Base-by-base conservation (phyloP, 176 grass and related monocot genomes). In the Zoysia pacifica region DNA sequence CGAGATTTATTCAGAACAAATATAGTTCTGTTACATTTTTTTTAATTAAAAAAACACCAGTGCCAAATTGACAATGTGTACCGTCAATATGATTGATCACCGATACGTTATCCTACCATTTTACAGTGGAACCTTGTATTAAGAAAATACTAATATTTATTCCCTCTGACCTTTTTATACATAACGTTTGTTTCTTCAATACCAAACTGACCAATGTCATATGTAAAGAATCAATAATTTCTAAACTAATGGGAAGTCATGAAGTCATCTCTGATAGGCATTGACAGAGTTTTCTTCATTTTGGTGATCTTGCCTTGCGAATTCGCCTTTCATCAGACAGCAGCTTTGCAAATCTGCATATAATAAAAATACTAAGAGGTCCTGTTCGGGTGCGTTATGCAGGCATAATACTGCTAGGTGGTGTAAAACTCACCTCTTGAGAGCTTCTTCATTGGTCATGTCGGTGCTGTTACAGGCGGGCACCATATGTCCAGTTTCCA, bases 401-500 rank as follows among this genome's bases (percentile, higher is more conserved):
- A 65, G 52, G 39, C 36, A 66, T 16, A 51, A 38, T 60, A 77
- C 62, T 55, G 44, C 74, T 70, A 52, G 4, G 76, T 83, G 59
- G 49, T 79, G 10, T 16, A 45, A 54, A 85, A 65, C n/a, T 82
- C 35, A 94, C 94, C 87, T 94, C 81, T 67, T 79, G 69, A 92
- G 79, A 70, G 85, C 87, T 86, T 94, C 85, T 78, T 80, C 70
- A 2, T 94, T 94, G 37, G 91, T 97, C 61, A 79, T 74, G 38
- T 87, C 59, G 51, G 77, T 82, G 48, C 87, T 77, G 42, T 87
- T 53, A 78, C 78, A 80, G 48, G 71, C 60, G 42, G 79, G 65
- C 48, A 70, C 81, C 74, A 93, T 87, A 64, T 76, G 85, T 12
- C 91, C 91, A 16, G 87, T 94, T 62, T 94, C 91, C 20, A 94